Evolutionary conservation across 2,329 filamentous ascomycete species (phyloP).

Genomic region (Neopestalotiopsis rosae): DNA sequence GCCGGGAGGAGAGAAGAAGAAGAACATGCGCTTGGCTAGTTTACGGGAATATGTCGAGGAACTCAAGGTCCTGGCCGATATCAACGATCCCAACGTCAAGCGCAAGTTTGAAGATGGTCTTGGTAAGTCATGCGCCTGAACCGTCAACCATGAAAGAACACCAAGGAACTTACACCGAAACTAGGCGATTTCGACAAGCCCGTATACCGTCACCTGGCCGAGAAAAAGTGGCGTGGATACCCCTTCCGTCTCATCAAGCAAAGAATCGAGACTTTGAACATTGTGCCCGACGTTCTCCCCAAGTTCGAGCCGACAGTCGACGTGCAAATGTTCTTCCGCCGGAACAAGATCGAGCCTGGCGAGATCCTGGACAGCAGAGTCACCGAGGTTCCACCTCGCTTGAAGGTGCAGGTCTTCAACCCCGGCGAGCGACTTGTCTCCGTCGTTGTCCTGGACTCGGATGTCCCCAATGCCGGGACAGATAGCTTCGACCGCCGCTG

Average conservation of each 20-base stretch:
- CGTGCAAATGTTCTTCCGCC: constrained; percentile 81
- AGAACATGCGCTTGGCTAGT: constrained; percentile 70
- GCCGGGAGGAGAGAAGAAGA: constrained; percentile 66
- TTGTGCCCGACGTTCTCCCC: constrained; percentile 87
- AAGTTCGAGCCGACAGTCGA: constrained; percentile 79
- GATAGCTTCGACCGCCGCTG: constrained; percentile 82
- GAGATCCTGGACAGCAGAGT: constrained; percentile 76
- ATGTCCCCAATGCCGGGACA: constrained; percentile 79
- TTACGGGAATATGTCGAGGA: constrained; percentile 76
- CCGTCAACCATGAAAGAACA: not conserved
- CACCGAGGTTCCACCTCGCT: constrained; percentile 74
- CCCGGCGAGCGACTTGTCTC: constrained; percentile 81
- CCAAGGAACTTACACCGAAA: constrained; percentile 24
- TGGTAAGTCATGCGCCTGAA: constrained; percentile 58
- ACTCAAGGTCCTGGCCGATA: constrained; percentile 88
- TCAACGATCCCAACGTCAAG: constrained; percentile 94
- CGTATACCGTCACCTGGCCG: constrained; percentile 89
- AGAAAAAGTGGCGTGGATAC: constrained; percentile 86
- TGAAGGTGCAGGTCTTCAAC: constrained; percentile 87
- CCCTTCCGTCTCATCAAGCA: constrained; percentile 81
- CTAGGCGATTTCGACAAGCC: constrained; percentile 94
- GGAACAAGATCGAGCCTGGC: constrained; percentile 73
- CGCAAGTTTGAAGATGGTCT: constrained; percentile 90
- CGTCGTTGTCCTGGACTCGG: constrained; percentile 85
- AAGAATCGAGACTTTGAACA: constrained; percentile 83